These are phyloP conservation scores for Taphrina sp. DNA, from an alignment of 1,139 yeast species.

Conservation along the genomic window DNA sequence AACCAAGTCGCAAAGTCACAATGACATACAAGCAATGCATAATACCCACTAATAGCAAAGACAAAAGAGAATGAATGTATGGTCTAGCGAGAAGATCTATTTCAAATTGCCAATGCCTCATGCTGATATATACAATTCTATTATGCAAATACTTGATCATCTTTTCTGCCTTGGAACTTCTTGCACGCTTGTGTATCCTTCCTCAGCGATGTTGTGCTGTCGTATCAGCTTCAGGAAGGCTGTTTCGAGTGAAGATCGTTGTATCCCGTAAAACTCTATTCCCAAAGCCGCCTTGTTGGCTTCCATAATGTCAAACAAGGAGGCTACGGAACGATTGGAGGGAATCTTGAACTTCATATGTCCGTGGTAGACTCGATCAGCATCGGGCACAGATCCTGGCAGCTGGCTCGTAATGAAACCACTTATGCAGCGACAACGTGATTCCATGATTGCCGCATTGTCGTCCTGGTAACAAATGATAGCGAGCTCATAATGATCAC, in stretches of 20 bases:
- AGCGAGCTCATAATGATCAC: constrained; percentile 14
- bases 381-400: constrained; percentile 5
- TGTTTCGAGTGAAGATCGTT: constrained; percentile 44
- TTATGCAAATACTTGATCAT: not conserved
- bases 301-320: constrained; percentile 42
- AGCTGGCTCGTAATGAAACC: constrained; percentile 2
- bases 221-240: constrained; percentile 45
- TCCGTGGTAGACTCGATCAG: constrained; percentile 17
- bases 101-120: not conserved
- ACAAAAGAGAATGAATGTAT: too few relatives aligned
- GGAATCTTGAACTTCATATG: constrained; percentile 5
- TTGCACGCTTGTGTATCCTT: constrained; percentile 32
- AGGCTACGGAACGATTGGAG: constrained; percentile 35
- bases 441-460: constrained; percentile 10
- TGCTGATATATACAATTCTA: not conserved
- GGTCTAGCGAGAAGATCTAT: too few relatives aligned
- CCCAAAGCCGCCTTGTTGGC: constrained; percentile 39
- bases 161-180: constrained; percentile 11
- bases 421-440: not conserved
- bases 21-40: too few relatives aligned
- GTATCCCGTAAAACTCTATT: constrained; percentile 43
- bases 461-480: constrained; percentile 40
- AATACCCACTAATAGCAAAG: too few relatives aligned
- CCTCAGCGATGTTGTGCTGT: constrained; percentile 38
- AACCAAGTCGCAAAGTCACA: too few relatives aligned